These are phyloP conservation scores for Acidomyces sp. DNA, from an alignment of 495 filamentous ascomycete genomes.

Conservation along the genomic window DNA sequence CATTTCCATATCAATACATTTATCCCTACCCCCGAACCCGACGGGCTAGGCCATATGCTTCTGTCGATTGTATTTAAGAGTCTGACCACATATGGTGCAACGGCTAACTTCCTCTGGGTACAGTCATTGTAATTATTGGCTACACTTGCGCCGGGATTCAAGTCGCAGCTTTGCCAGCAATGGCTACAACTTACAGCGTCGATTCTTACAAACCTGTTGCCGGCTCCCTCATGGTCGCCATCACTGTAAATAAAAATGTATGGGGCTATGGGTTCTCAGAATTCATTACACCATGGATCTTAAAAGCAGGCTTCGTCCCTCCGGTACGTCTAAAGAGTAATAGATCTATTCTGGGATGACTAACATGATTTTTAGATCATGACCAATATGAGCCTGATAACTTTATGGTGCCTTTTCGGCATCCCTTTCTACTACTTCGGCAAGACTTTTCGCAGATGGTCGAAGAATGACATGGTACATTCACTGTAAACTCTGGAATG, in stretches of 20 bases:
- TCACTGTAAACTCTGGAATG: conserved; percentile 36
- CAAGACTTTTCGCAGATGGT: conserved; percentile 44
- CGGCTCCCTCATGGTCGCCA: conserved; percentile 29
- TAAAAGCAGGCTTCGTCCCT: conserved; percentile 18
- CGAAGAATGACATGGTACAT: conserved; percentile 41
- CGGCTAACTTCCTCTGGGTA: no score
- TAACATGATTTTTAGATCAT: conserved; percentile 23
- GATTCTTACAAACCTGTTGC: conserved; percentile 46
- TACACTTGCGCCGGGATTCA: conserved; percentile 44
- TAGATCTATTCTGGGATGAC: no score
- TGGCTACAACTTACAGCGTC: conserved; percentile 39
- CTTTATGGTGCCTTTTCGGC: conserved; percentile 40
- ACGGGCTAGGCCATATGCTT: no score
- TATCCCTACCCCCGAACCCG: no score
- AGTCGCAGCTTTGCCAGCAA: conserved; percentile 45
- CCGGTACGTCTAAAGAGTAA: no score
- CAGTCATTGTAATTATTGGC: conserved; percentile 40
- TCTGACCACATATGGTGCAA: no score
- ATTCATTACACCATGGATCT: conserved; percentile 28
- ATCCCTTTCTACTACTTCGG: conserved; percentile 44
- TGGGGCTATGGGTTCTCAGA: conserved; percentile 32
- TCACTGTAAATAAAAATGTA: conserved; percentile 33
- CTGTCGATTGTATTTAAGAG: no score
- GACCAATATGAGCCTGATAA: conserved; percentile 36
- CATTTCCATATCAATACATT: no score